Base-by-base conservation (phyloP, 2,329 filamentous ascomycete genomes). In the Metarhizium album region DNA sequence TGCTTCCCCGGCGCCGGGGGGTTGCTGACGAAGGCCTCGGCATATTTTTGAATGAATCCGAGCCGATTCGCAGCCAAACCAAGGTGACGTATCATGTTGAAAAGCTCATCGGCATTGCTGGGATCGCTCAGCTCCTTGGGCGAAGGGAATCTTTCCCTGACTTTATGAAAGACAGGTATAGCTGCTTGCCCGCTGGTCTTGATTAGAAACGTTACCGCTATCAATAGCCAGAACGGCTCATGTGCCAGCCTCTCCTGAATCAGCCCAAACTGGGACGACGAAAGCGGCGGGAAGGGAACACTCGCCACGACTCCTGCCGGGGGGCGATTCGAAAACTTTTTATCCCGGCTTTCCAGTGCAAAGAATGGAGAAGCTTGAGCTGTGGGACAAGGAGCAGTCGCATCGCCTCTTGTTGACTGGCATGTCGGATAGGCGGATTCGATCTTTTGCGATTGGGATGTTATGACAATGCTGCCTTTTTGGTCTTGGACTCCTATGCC, bases 171-270 rank as follows among this genome's bases (percentile, higher is more conserved):
- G 0, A 86, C 74, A 0, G 90, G 90, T 27, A 93, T 83, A 3
- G 90, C 87, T 9, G 80, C 74, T 45, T 74, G 77, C 11, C 87
- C 90, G 2, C 80, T 75, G 0, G 90, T 95, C 53, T 86, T 83
- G 64, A 91, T 91, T 29, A 95, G 80, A 59, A 95, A 90, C 0
- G 87, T 89, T 4, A 90, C 83, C 13, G 86, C 89, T 29, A 95
- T 74, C 2, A 95, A 76, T 2, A 96, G 78, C 56, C 82, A 83
- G 65, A 94, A 95, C 0, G 90, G 86, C 51, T 89, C 77, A 47
- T 78, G 67, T 2, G 82, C 81, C 16, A 95, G 78, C 55, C 83
- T 78, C 63, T 95, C 90, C 64, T 96, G 90, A 37, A 95, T 81
- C 2, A 96, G 75, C 0, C 90, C 90, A 62, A 95, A 95, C 5